Evolutionary conservation across 352 stramenopile genomes (phyloP).

Genomic region (Peronospora tabacina): DNA sequence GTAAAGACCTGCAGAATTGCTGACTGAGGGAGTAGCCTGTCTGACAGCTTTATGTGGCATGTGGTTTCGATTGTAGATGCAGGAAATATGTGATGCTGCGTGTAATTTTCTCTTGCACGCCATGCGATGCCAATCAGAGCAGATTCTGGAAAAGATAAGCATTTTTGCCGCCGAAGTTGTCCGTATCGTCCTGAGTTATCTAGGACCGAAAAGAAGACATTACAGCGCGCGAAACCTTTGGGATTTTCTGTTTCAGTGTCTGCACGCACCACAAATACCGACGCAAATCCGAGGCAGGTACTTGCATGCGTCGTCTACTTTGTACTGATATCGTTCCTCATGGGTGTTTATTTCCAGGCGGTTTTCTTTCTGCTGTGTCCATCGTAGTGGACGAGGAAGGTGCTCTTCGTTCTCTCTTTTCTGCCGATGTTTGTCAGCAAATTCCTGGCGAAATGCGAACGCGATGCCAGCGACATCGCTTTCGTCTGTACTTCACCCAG

Average conservation of each 20-base stretch:
- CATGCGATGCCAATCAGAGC: slow-evolving; percentile 26
- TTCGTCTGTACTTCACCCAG: slow-evolving; percentile 43
- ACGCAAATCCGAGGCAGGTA: slow-evolving; percentile 31
- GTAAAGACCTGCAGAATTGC: slow-evolving; percentile 16
- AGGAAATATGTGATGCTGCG: slow-evolving; percentile 56
- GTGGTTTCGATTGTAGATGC: slow-evolving; percentile 23
- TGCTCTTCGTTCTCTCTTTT: slow-evolving; percentile 26
- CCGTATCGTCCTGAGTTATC: slow-evolving; percentile 39
- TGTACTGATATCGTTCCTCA: not conserved
- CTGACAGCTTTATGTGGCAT: not conserved
- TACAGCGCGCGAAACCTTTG: slow-evolving; percentile 51
- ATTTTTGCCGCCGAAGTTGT: slow-evolving; percentile 37
- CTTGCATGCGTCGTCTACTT: not conserved
- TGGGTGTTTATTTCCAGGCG: slow-evolving; percentile 16
- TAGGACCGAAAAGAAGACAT: slow-evolving; percentile 37
- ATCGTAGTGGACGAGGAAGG: slow-evolving; percentile 24
- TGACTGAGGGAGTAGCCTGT: not conserved
- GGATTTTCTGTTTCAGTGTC: slow-evolving; percentile 67
- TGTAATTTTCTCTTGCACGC: slow-evolving; percentile 56
- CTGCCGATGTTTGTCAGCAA: slow-evolving; percentile 26
- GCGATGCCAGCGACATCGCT: slow-evolving; percentile 46
- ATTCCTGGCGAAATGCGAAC: slow-evolving; percentile 31
- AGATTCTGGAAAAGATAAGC: slow-evolving; percentile 27
- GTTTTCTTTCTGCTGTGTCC: slow-evolving; percentile 38
- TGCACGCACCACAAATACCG: slow-evolving; percentile 54